Evolutionary conservation across 192 early-diverging fungal genomes (phyloP).

Genomic region (Chytriomyces confervae): DNA sequence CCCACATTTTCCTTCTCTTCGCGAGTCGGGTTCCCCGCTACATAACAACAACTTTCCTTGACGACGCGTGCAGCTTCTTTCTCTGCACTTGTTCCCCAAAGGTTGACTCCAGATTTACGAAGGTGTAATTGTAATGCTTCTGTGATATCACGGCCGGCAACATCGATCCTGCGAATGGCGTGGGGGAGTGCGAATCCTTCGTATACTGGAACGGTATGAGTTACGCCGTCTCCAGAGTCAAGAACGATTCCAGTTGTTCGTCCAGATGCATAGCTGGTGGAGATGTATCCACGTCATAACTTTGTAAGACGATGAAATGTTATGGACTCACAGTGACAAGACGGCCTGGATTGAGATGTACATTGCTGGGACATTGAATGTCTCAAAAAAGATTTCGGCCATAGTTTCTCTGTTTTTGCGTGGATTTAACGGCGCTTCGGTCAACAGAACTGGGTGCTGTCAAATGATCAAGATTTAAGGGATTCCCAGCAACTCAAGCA

Average conservation of each 20-base stretch:
- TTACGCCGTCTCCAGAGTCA: conserved; percentile 95
- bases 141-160: conserved; percentile 94
- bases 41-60: conserved; percentile 95
- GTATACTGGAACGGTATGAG: conserved; percentile 92
- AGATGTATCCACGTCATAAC: too few relatives aligned
- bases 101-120: conserved; percentile 84
- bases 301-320: too few relatives aligned
- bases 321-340: conserved; percentile 87
- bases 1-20: conserved; percentile 89
- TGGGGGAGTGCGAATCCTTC: conserved; percentile 96
- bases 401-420: conserved; percentile 89
- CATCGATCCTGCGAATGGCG: conserved; percentile 89
- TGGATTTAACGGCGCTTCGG: conserved; percentile 96
- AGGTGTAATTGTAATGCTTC: conserved; percentile 90
- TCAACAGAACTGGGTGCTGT: conserved; percentile 95
- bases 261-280: conserved; percentile 95
- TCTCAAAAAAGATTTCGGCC: conserved; percentile 98
- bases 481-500: not conserved
- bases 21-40: conserved; percentile 85
- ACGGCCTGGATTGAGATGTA: conserved; percentile 98
- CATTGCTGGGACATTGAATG: conserved; percentile 97
- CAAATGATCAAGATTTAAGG: not conserved
- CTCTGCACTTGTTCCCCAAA: conserved; percentile 88
- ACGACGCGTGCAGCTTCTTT: conserved; percentile 93
- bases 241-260: conserved; percentile 96